A percentile compares a stretch with the other conserved stretches of the same genome.
These are phyloP conservation scores for Hortiboletus flavorubellus DNA, from an alignment of 768 basidiomycete genomes.

Conservation along the genomic window DNA sequence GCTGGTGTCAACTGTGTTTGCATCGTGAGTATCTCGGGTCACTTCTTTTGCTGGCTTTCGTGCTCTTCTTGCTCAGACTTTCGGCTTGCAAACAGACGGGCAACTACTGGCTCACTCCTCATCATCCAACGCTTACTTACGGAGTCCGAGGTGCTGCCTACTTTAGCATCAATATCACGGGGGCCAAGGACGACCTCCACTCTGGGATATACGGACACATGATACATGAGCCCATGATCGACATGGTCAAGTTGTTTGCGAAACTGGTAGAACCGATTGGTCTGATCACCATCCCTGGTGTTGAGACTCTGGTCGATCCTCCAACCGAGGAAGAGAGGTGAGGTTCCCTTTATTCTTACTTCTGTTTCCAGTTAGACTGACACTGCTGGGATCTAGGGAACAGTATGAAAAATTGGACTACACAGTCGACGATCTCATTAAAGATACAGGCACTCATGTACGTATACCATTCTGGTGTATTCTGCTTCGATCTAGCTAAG, in stretches of 20 bases:
- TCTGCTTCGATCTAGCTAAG: neutral
- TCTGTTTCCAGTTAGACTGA: too few relatives aligned
- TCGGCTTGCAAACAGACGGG: slow-evolving; percentile 50
- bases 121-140: slow-evolving; percentile 43
- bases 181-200: slow-evolving; percentile 83
- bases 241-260: slow-evolving; percentile 71
- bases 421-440: neutral
- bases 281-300: slow-evolving; percentile 54
- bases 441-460: neutral
- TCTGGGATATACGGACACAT: slow-evolving; percentile 79
- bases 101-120: slow-evolving; percentile 86
- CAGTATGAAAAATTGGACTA: neutral
- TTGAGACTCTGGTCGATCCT: slow-evolving; percentile 74
- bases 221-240: slow-evolving; percentile 87
- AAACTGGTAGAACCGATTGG: slow-evolving; percentile 63
- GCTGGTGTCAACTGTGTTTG: too few relatives aligned
- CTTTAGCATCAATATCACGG: slow-evolving; percentile 45
- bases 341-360: neutral
- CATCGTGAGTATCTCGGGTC: too few relatives aligned
- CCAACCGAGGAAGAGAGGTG: slow-evolving; percentile 48
- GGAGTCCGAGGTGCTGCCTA: too few relatives aligned
- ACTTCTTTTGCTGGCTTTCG: neutral
- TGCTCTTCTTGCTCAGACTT: neutral
- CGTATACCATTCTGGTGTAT: neutral
- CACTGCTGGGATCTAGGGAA: neutral